A percentile compares a stretch with the other conserved stretches of the same genome.
These are phyloP conservation scores for Phytophthora colocasiae DNA, from an alignment of 352 stramenopile species.

Conservation along the genomic window DNA sequence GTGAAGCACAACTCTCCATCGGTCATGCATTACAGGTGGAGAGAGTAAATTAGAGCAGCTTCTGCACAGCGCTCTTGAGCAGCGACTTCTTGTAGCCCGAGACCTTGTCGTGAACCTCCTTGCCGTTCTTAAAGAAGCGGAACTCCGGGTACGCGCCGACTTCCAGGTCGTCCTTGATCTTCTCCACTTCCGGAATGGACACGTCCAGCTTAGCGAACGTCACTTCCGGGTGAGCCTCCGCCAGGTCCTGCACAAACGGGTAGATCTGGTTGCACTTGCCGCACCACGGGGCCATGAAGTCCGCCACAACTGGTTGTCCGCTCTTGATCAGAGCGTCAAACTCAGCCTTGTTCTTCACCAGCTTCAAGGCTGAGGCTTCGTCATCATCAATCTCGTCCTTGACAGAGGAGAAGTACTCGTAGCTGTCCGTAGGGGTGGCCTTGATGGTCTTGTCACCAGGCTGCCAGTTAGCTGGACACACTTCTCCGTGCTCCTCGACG, in stretches of 20 bases:
- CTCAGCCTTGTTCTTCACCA: slow-evolving; percentile 66
- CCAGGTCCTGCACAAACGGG: slow-evolving; percentile 76
- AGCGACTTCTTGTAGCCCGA: slow-evolving; percentile 88
- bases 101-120: slow-evolving; percentile 74
- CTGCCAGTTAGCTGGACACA: slow-evolving; percentile 94
- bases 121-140: slow-evolving; percentile 86
- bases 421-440: slow-evolving; percentile 78
- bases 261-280: slow-evolving; percentile 89
- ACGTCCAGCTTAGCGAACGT: slow-evolving; percentile 86
- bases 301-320: slow-evolving; percentile 78
- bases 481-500: slow-evolving; percentile 91
- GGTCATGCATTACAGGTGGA: slow-evolving; percentile 7
- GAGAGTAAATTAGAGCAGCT: slow-evolving; percentile 48
- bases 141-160: slow-evolving; percentile 85
- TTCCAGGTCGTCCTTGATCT: slow-evolving; percentile 77
- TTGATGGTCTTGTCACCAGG: slow-evolving; percentile 92
- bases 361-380: slow-evolving; percentile 46
- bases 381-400: slow-evolving; percentile 58
- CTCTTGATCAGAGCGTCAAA: slow-evolving; percentile 70
- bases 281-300: slow-evolving; percentile 90
- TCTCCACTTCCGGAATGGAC: slow-evolving; percentile 71
- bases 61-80: slow-evolving; percentile 74
- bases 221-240: slow-evolving; percentile 67
- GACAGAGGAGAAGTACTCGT: slow-evolving; percentile 88
- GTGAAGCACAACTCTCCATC: slow-evolving; percentile 2